Evolutionary conservation across 2,329 filamentous ascomycete species (phyloP).

Genomic region (Colletotrichum paranaense): DNA sequence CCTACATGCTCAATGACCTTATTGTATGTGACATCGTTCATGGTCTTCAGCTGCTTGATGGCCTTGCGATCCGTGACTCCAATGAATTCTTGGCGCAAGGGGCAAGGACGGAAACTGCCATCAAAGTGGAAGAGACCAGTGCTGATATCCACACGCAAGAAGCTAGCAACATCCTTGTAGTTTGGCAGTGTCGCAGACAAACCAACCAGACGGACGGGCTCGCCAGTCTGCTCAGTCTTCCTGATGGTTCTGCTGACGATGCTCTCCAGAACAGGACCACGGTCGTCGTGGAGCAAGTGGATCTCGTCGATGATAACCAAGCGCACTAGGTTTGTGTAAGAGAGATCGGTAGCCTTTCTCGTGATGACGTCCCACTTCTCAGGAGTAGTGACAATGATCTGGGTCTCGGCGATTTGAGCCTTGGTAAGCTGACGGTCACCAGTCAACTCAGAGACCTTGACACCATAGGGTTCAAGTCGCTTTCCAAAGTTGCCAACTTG

Average conservation of each 20-base stretch:
- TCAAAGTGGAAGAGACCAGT: conserved; percentile 98
- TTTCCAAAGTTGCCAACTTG: conserved; percentile 98
- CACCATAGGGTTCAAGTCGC: conserved; percentile 88
- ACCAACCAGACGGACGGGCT: conserved; percentile 90
- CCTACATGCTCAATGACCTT: conserved; percentile 98
- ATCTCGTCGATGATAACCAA: conserved; percentile 98
- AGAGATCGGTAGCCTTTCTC: conserved; percentile 94
- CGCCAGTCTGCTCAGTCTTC: conserved; percentile 92
- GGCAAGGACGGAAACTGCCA: conserved; percentile 91
- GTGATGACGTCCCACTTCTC: conserved; percentile 99
- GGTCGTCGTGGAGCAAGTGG: conserved; percentile 95
- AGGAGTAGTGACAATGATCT: conserved; percentile 97
- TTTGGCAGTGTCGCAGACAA: conserved; percentile 96
- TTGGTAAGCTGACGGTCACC: conserved; percentile 98
- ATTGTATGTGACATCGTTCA: conserved; percentile 99
- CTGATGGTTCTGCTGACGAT: conserved; percentile 96
- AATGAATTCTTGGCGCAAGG: conserved; percentile 95
- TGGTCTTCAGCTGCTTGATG: conserved; percentile 98
- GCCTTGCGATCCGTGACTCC: conserved; percentile 98
- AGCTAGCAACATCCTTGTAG: conserved; percentile 95
- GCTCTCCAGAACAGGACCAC: conserved; percentile 95
- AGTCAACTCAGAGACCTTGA: conserved; percentile 94
- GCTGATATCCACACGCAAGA: conserved; percentile 86
- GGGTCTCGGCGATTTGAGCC: conserved; percentile 96
- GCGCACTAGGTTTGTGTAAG: conserved; percentile 96